phyloP scores from a whole-genome alignment of 495 filamentous ascomycete genomes.

The Daldinia grandis region DNA sequence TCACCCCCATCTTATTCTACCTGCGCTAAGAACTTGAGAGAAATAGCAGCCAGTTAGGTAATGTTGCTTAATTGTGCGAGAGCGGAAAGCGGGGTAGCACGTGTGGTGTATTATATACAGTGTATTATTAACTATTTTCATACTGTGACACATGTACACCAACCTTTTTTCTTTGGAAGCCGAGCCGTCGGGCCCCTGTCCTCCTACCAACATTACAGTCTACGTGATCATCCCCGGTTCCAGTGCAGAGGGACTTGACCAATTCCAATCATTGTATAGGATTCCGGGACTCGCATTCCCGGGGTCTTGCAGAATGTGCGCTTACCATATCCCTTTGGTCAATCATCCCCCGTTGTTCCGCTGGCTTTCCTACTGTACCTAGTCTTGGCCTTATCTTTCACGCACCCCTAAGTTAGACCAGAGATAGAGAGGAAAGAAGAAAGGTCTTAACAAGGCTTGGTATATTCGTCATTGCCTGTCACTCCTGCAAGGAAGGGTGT shows the following conservation, averaged over 20 bases:
- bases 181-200: constrained; percentile 15
- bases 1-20: constrained; percentile 9
- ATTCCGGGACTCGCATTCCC: constrained; percentile 28
- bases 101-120: constrained; percentile 9
- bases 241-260: constrained; percentile 35
- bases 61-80: constrained; percentile 6
- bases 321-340: constrained; percentile 13
- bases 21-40: constrained; percentile 1
- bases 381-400: constrained; percentile 37
- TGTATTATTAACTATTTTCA: background rate
- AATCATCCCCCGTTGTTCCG: constrained; percentile 25
- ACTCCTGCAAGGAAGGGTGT: constrained; percentile 12
- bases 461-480: constrained; percentile 16
- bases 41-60: constrained; percentile 21
- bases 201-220: constrained; percentile 7
- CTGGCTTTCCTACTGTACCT: constrained; percentile 21
- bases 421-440: constrained; percentile 8
- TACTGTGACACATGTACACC: constrained; percentile 11
- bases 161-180: constrained; percentile 6
- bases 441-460: constrained; percentile 13
- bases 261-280: constrained; percentile 31
- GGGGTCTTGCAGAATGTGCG: constrained; percentile 33
- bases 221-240: constrained; percentile 34
- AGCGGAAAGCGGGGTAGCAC: constrained; percentile 35
- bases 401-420: constrained; percentile 20